A percentile compares a stretch with the other conserved stretches of the same genome.
Conservation (phyloP, 768 basidiomycete genomes). For the Chalciporus piperatus region DNA sequence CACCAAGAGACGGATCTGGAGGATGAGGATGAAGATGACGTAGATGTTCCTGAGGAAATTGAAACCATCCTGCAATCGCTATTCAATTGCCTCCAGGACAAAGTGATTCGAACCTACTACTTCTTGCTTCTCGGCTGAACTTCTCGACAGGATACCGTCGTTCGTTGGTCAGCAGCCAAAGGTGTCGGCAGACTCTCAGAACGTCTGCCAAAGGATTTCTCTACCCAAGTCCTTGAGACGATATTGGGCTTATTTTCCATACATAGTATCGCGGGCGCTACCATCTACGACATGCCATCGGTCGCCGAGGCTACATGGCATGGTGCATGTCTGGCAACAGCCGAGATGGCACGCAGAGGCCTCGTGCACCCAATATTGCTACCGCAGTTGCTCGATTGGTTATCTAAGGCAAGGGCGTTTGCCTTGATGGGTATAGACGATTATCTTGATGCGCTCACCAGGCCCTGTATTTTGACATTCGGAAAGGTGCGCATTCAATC, state of each 20-base stretch:
- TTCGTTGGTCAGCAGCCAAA: slow-evolving; percentile 94
- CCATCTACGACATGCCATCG: slow-evolving; percentile 67
- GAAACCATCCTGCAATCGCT: slow-evolving; percentile 73
- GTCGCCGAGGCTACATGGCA: slow-evolving; percentile 92
- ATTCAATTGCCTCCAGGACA: slow-evolving; percentile 75
- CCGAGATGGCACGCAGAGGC: slow-evolving; percentile 86
- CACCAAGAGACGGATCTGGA: slow-evolving; percentile 6
- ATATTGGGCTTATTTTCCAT: slow-evolving; percentile 74
- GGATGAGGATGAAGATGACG: slow-evolving; percentile 37
- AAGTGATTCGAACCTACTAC: slow-evolving; percentile 42
- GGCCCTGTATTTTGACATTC: slow-evolving; percentile 91
- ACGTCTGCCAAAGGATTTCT: slow-evolving; percentile 72
- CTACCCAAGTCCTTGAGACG: slow-evolving; percentile 78
- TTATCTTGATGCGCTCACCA: slow-evolving; percentile 31
- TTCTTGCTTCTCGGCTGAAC: background rate
- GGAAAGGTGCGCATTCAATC: slow-evolving; percentile 89
- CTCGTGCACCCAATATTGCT: slow-evolving; percentile 61
- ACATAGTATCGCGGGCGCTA: slow-evolving; percentile 63
- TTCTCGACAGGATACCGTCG: slow-evolving; percentile 78
- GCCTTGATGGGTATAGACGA: slow-evolving; percentile 7
- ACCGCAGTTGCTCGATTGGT: slow-evolving; percentile 68
- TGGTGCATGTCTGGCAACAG: slow-evolving; percentile 87
- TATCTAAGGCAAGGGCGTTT: slow-evolving; percentile 59
- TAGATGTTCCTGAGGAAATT: slow-evolving; percentile 75
- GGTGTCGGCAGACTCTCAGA: slow-evolving; percentile 83